These are phyloP conservation scores for Moesziomyces parantarcticus DNA, from an alignment of 1,284 basidiomycete species.

Conservation along the genomic window DNA sequence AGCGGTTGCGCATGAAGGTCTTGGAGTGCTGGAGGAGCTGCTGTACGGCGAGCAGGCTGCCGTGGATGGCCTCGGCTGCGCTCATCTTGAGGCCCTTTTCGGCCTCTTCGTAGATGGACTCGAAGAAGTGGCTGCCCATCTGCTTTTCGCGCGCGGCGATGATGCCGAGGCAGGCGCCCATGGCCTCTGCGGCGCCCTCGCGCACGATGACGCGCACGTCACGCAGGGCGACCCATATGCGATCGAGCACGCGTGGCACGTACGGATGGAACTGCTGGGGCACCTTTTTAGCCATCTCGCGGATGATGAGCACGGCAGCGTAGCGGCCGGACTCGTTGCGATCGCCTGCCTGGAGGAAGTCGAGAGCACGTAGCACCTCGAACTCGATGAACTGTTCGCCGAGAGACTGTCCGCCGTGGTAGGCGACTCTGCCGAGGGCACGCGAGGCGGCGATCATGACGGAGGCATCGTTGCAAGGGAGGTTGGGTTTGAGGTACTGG, in stretches of 20 bases:
- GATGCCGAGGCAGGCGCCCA: conserved; percentile 67
- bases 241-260: conserved; percentile 62
- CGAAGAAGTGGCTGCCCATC: conserved; percentile 65
- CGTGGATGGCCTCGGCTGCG: conserved; percentile 87
- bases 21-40: conserved; percentile 92
- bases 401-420: conserved; percentile 81
- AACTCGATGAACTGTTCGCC: conserved; percentile 87
- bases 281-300: conserved; percentile 65
- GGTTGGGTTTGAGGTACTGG: conserved; percentile 87
- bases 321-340: conserved; percentile 70
- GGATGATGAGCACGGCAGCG: conserved; percentile 67
- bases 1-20: conserved; percentile 94
- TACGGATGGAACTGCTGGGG: conserved; percentile 66
- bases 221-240: conserved; percentile 66
- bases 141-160: conserved; percentile 64
- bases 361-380: conserved; percentile 83
- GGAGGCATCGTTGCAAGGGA: conserved; percentile 83
- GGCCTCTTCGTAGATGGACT: conserved; percentile 78
- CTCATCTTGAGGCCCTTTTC: conserved; percentile 84
- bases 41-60: conserved; percentile 89
- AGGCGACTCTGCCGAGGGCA: conserved; percentile 82
- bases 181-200: conserved; percentile 65
- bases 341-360: conserved; percentile 72
- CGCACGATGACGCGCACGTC: conserved; percentile 62
- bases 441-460: conserved; percentile 90